phyloP scores from a whole-genome alignment of 345 rosid species.

The Brassica rapa region DNA sequence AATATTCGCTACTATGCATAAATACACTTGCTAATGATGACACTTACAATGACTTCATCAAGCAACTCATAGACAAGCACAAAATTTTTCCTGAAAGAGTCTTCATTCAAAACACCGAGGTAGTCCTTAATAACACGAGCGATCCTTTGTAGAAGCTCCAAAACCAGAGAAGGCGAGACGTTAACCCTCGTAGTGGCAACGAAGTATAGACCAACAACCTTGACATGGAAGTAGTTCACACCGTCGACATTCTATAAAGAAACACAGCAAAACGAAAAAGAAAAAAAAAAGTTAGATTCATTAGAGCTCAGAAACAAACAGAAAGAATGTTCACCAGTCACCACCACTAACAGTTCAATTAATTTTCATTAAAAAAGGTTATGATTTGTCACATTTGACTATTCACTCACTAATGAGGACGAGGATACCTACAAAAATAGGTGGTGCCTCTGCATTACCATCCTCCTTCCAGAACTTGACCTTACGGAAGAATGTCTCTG shows the following conservation, averaged over 20 bases:
- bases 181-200: conserved; percentile 96
- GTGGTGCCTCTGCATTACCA: conserved; percentile 92
- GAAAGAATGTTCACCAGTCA: not conserved
- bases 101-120: conserved; percentile 94
- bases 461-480: conserved; percentile 99
- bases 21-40: not conserved
- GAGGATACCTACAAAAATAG: conserved; percentile 97
- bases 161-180: conserved; percentile 84
- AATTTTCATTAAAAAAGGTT: not conserved
- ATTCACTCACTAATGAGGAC: conserved; percentile 26
- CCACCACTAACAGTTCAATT: not conserved
- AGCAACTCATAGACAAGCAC: conserved; percentile 96
- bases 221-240: conserved; percentile 97
- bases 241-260: conserved; percentile 79
- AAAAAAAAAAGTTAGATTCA: conserved; percentile 11
- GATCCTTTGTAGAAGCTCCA: conserved; percentile 96
- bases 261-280: not conserved
- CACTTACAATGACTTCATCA: conserved; percentile 95
- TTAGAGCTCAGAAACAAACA: conserved; percentile 1
- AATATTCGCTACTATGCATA: not conserved
- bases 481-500: conserved; percentile 94
- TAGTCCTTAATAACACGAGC: conserved; percentile 98
- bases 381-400: not conserved
- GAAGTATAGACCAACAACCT: conserved; percentile 85
- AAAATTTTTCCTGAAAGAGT: conserved; percentile 85